Conservation (phyloP, 2,329 filamentous ascomycete species). For the Botrytis elliptica region DNA sequence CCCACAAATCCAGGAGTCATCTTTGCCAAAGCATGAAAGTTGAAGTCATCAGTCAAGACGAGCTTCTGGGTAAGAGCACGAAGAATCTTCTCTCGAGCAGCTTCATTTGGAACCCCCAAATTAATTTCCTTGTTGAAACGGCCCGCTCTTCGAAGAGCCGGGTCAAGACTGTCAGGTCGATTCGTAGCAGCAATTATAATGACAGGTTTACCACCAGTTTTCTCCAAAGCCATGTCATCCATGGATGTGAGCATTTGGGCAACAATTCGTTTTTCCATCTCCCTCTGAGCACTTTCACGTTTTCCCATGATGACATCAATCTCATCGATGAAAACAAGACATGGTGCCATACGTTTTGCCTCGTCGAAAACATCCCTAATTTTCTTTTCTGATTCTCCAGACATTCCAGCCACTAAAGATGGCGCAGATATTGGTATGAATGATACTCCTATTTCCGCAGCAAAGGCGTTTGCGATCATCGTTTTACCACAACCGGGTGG, state of each 20-base stretch:
- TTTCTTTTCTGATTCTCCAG: conserved; percentile 84
- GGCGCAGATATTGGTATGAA: conserved; percentile 82
- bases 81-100: conserved; percentile 75
- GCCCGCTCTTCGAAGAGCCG: conserved; percentile 69
- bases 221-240: conserved; percentile 72
- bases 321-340: conserved; percentile 87
- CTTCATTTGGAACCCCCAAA: conserved; percentile 80
- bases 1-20: conserved; percentile 91
- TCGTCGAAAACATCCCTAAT: conserved; percentile 84
- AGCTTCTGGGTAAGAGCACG: conserved; percentile 67
- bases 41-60: conserved; percentile 64
- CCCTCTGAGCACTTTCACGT: conserved; percentile 75
- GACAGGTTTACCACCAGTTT: conserved; percentile 73
- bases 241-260: conserved; percentile 82
- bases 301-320: conserved; percentile 91
- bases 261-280: conserved; percentile 87
- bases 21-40: conserved; percentile 73
- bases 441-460: conserved; percentile 70
- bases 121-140: conserved; percentile 83
- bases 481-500: conserved; percentile 87
- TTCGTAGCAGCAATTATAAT: conserved; percentile 92
- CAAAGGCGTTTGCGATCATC: conserved; percentile 76
- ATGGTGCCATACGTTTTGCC: conserved; percentile 81
- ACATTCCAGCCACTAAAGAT: conserved; percentile 81
- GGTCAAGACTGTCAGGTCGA: conserved; percentile 80